These are phyloP conservation scores for Backusella tarrabulga DNA, from an alignment of 192 early-diverging fungal species.

Conservation along the genomic window DNA sequence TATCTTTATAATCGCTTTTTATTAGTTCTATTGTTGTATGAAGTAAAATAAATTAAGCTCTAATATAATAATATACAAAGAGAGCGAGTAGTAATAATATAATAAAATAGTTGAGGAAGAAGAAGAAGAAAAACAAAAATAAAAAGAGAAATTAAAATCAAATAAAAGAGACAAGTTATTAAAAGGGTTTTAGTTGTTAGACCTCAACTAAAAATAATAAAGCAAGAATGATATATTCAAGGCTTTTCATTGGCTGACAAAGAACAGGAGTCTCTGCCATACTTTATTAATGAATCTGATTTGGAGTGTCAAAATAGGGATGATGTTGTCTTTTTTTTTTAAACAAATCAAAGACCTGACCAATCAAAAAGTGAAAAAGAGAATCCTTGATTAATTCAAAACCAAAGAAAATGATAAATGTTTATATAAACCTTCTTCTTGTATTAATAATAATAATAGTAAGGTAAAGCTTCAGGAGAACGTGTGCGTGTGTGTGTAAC, in stretches of 20 bases:
- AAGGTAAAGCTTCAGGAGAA: neutral
- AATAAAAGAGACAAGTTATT: neutral
- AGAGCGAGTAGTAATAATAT: neutral
- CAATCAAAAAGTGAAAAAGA: neutral
- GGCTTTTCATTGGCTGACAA: neutral
- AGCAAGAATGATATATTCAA: neutral
- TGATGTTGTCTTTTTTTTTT: neutral
- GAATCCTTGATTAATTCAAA: neutral
- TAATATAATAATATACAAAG: neutral
- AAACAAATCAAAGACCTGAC: neutral
- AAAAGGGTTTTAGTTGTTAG: neutral
- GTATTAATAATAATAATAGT: slow-evolving; percentile 1
- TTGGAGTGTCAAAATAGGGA: neutral
- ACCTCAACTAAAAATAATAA: neutral
- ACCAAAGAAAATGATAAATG: neutral
- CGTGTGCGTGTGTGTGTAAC: no score
- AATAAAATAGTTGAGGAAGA: neutral
- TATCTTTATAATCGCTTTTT: neutral
- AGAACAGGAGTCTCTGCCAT: neutral
- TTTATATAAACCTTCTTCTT: neutral
- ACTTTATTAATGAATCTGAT: neutral
- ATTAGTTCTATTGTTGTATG: neutral
- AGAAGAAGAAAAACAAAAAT: neutral
- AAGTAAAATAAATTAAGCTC: neutral
- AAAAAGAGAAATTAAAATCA: no score